Base-by-base conservation (phyloP, 73 alveolate genomes). In the Paramecium biaurelia region DNA sequence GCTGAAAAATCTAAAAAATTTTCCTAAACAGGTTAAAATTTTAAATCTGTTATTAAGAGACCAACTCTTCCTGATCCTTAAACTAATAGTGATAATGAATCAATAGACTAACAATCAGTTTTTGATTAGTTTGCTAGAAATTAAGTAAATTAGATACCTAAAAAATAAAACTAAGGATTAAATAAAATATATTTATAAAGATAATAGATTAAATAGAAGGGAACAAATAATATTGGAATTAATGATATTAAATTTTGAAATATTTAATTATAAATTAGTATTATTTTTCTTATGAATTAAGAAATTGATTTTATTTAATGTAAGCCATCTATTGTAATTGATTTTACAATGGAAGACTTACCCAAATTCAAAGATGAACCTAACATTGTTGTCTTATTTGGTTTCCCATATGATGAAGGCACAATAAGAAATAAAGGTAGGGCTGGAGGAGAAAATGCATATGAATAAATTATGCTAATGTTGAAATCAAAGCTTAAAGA, bases 321-420 rank as follows among this genome's bases (percentile, higher is more conserved):
- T 18, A 63, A 63, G 26, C 49, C 84, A 12, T 63, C 84, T 30
- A 30, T 58, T 8, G 0, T n/a, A 58, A 58, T 58, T 23, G 76
- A 58, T 58, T 26, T 30, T 28, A 18, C n/a, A 23, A 26, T 70
- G 26, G 28, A 28, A 15, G 86, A 70, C 14, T 32, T 70, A 70
- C 53, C 26, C 7, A n/a, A 70, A 14, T 70, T 23, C 30, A 28
- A 32, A 32, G 26, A 70, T 70, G 57, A 28, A 37, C n/a, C 24
- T 7, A 76, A 76, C 3, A 41, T 76, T 37, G 70, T 76, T 20
- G 89, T 76, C 12, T 76, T 76, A 10, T 76, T 24, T 42, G 89
- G 89, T 37, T 76, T 76, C 35, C 89, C 89, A 1, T 76, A 76
- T 76, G 89, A 76, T 35, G 89, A 76, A 76, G 89, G 89, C 24